Evolutionary conservation across 306 rosid genomes (phyloP), one percentile per base, ranked within the genome.

Genomic region (Acacia crassicarpa): DNA sequence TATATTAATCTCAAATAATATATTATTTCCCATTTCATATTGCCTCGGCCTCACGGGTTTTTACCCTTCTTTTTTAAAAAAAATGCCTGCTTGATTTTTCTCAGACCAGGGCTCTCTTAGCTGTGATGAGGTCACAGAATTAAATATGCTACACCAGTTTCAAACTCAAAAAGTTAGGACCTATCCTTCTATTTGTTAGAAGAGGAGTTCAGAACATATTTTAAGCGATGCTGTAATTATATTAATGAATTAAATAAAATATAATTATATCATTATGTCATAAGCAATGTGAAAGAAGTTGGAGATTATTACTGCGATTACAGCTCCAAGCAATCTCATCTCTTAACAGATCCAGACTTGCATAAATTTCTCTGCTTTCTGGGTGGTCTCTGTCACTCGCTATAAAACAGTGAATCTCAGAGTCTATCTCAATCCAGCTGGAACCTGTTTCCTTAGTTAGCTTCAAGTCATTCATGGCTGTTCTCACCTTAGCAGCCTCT

Each of bases 401-500:
- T 38, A 83, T 87, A 79, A 89, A 87, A 87, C 53, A 85, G 78
- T 89, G 92, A 77, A 87, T 83, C 75, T 81, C 80, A 41, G 80
- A 82, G 76, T 72, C 80, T 44, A 87, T 65, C 77, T 85, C 87
- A 73, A 85, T 82, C 88, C 91, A 89, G 66, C 90, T 87, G 56
- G 83, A 85, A 71, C 92, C 92, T 70, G 85, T 84, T 83, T 89
- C 89, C 84, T 89, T 89, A 5, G 38, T 70, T 68, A 87, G 32
- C 59, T 87, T 84, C 85, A 85, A 65, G 83, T 89, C 88, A 77
- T 84, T 85, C 91, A 89, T 85, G 68, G 80, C 20, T 15, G 89
- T 85, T 89, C 91, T 74, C 56, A 89, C 84, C 73, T 85, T 82
- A 48, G 92, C 88, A 76, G 91, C 92, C 82, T 87, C 90, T 72